phyloP scores from a whole-genome alignment of 2,329 filamentous ascomycete genomes.

The Trichoderma asperellum region DNA sequence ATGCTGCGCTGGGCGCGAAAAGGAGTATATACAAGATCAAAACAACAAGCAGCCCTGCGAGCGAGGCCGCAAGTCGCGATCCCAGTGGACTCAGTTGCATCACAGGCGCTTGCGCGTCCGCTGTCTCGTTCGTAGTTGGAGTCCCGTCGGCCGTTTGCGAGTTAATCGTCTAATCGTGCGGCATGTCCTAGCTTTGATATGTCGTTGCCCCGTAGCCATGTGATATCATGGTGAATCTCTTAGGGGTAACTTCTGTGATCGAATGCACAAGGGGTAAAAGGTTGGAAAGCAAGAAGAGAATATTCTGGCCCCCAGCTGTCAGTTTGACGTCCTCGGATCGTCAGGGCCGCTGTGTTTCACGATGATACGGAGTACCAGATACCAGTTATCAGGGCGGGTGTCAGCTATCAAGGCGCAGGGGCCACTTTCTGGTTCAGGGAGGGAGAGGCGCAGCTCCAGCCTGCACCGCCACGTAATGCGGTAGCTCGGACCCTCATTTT shows the following conservation, averaged over 20 bases:
- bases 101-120: constrained; percentile 35
- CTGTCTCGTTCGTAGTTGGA: neutral
- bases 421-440: constrained; percentile 12
- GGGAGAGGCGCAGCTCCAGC: constrained; percentile 25
- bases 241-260: neutral
- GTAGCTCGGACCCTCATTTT: neutral
- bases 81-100: constrained; percentile 71
- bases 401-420: constrained; percentile 20
- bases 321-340: neutral
- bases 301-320: neutral
- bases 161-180: constrained; percentile 9
- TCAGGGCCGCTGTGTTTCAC: constrained; percentile 15
- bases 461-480: constrained; percentile 24
- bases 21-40: constrained; percentile 64
- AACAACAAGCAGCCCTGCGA: constrained; percentile 63
- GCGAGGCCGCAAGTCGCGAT: constrained; percentile 70
- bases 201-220: constrained; percentile 24
- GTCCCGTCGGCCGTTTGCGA: constrained; percentile 7
- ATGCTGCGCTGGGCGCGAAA: constrained; percentile 61
- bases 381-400: constrained; percentile 7
- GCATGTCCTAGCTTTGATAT: constrained; percentile 23
- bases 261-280: neutral
- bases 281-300: neutral
- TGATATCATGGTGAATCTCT: constrained; percentile 28
- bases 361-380: constrained; percentile 15